Evolutionary conservation across 331 rosid species (phyloP).

Genomic region (Acacia concinna): DNA sequence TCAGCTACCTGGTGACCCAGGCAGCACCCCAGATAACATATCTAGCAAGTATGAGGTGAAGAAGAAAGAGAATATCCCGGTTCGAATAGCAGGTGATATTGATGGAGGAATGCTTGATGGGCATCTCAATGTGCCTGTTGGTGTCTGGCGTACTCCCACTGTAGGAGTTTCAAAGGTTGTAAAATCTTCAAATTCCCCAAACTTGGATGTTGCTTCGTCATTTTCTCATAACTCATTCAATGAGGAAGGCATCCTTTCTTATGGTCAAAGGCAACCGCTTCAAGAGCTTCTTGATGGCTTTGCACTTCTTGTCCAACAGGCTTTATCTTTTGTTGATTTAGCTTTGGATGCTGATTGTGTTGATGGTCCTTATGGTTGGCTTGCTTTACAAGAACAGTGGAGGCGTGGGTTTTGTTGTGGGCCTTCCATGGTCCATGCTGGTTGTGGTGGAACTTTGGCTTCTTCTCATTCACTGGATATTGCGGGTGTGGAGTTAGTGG

Average conservation of each 20-base stretch:
- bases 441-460: constrained; percentile 96
- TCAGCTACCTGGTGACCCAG: constrained; percentile 69
- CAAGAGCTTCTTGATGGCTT: constrained; percentile 97
- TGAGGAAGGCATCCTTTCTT: constrained; percentile 86
- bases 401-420: constrained; percentile 97
- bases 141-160: constrained; percentile 79
- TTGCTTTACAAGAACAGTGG: constrained; percentile 98
- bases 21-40: constrained; percentile 62
- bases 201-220: constrained; percentile 73
- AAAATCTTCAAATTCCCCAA: constrained; percentile 72
- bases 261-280: constrained; percentile 89
- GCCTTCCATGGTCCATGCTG: constrained; percentile 96
- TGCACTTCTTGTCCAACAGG: constrained; percentile 89
- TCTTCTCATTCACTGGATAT: constrained; percentile 96
- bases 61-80: constrained; percentile 84
- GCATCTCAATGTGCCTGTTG: constrained; percentile 84
- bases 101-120: constrained; percentile 90
- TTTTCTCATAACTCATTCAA: constrained; percentile 79
- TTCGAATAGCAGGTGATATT: constrained; percentile 92
- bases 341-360: constrained; percentile 90
- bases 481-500: constrained; percentile 97
- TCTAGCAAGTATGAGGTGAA: constrained; percentile 71
- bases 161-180: constrained; percentile 77
- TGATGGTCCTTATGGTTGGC: constrained; percentile 97
- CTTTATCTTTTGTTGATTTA: constrained; percentile 90